A percentile compares a stretch with the other conserved stretches of the same genome.
Conservation (phyloP, 2,329 filamentous ascomycete species). For the Trichoderma endophyticum region DNA sequence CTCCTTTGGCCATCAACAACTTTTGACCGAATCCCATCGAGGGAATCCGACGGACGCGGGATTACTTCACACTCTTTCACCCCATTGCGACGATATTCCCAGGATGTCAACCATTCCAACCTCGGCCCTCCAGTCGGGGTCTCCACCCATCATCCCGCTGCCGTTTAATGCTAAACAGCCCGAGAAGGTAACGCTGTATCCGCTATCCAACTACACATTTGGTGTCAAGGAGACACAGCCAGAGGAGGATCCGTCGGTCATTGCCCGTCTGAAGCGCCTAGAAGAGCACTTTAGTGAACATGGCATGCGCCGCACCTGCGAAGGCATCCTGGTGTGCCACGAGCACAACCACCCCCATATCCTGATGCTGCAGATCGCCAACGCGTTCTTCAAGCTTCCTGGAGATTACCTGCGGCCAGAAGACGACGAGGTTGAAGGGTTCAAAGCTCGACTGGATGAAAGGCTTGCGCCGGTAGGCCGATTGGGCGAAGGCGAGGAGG, state of each 20-base stretch:
- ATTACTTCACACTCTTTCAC: background rate
- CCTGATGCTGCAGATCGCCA: constrained; percentile 97
- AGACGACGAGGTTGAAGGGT: constrained; percentile 90
- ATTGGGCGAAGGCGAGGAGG: constrained; percentile 80
- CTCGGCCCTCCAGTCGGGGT: constrained; percentile 70
- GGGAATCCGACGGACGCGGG: background rate
- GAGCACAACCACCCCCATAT: constrained; percentile 99
- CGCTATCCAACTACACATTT: constrained; percentile 97
- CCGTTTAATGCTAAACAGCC: constrained; percentile 89
- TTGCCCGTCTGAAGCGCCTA: constrained; percentile 87
- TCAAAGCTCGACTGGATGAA: constrained; percentile 90
- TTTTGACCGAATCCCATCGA: background rate
- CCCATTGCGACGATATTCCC: background rate
- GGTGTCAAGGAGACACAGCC: constrained; percentile 98
- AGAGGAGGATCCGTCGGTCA: constrained; percentile 93
- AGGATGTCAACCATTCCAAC: constrained; percentile 82
- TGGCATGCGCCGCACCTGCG: constrained; percentile 96
- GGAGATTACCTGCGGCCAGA: constrained; percentile 89
- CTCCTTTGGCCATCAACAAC: constrained; percentile 15
- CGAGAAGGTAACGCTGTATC: constrained; percentile 83
- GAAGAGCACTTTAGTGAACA: constrained; percentile 90
- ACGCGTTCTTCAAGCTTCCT: constrained; percentile 98
- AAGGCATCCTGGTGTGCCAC: constrained; percentile 95
- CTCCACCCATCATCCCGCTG: constrained; percentile 74
- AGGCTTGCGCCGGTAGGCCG: constrained; percentile 87